phyloP scores from a whole-genome alignment of 768 basidiomycete species.

The Mycena maculata region DNA sequence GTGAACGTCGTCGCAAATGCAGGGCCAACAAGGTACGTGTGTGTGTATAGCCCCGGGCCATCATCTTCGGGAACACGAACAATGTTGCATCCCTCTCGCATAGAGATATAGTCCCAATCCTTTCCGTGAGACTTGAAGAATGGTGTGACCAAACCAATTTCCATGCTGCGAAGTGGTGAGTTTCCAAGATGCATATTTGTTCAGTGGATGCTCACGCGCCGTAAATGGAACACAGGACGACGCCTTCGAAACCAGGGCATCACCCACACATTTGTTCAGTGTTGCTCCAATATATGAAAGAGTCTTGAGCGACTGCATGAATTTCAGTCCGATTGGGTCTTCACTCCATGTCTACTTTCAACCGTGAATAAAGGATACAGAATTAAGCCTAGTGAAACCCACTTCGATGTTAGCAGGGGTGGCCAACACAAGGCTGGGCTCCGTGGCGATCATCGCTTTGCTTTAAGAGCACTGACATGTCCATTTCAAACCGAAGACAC shows the following conservation, averaged over 20 bases:
- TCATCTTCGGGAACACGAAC: slow-evolving; percentile 17
- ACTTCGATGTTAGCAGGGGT: slow-evolving; percentile 17
- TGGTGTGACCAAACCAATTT: slow-evolving; percentile 8
- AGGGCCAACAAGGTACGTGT: slow-evolving; percentile 10
- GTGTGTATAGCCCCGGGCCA: slow-evolving; percentile 17
- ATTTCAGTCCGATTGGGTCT: not conserved
- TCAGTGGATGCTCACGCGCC: slow-evolving; percentile 13
- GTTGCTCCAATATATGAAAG: slow-evolving; percentile 12
- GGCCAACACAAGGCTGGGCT: slow-evolving; percentile 4
- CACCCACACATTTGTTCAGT: slow-evolving; percentile 22
- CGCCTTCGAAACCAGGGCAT: slow-evolving; percentile 7
- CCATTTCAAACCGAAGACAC: too few species aligned
- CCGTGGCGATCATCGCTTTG: not conserved
- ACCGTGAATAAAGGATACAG: not conserved
- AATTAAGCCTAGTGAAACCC: not conserved
- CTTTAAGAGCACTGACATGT: not conserved
- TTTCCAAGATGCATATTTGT: too few species aligned
- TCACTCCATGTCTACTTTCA: slow-evolving; percentile 17
- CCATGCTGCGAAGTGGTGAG: not conserved
- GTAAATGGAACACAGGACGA: slow-evolving; percentile 17
- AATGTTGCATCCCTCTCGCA: not conserved
- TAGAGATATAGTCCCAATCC: slow-evolving; percentile 25
- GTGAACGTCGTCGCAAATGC: not conserved
- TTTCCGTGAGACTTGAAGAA: slow-evolving; percentile 7
- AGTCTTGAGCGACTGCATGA: slow-evolving; percentile 10